Evolutionary conservation across 208 protist species (phyloP).

Genomic region (Leptomonas pyrrhocoris): DNA sequence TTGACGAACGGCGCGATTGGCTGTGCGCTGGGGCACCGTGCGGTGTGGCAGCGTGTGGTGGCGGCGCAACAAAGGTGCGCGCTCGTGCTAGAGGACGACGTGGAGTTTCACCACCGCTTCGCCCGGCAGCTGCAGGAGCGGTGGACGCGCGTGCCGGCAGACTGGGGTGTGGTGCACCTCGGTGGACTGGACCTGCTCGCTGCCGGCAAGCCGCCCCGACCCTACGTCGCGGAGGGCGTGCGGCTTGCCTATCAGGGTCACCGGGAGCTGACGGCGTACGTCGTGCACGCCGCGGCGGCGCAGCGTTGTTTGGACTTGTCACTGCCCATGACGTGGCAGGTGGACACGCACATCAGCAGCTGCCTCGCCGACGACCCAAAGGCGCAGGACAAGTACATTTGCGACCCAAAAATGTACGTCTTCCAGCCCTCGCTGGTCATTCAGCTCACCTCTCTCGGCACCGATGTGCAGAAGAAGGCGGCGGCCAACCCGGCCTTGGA

Average conservation of each 20-base stretch:
- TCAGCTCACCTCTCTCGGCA: constrained; percentile 87
- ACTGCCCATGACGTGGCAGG: constrained; percentile 89
- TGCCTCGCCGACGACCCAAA: constrained; percentile 54
- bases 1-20: constrained; percentile 88
- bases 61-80: constrained; percentile 38
- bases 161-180: constrained; percentile 91
- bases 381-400: constrained; percentile 82
- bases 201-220: constrained; percentile 77
- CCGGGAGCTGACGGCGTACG: constrained; percentile 91
- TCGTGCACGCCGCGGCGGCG: constrained; percentile 71
- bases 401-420: constrained; percentile 89
- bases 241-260: constrained; percentile 86
- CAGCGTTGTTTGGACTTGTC: constrained; percentile 80
- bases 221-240: constrained; percentile 80
- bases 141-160: constrained; percentile 69
- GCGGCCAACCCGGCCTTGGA: constrained; percentile 76
- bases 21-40: constrained; percentile 84
- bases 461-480: constrained; percentile 87
- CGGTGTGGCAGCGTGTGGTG: constrained; percentile 80
- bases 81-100: constrained; percentile 90
- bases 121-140: constrained; percentile 49
- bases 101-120: constrained; percentile 87
- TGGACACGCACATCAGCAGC: constrained; percentile 91
- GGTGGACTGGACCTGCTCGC: constrained; percentile 88
- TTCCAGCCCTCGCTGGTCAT: constrained; percentile 89